Conservation (phyloP, 1,284 basidiomycete species). For the Lentinula novae-zelandiae region DNA sequence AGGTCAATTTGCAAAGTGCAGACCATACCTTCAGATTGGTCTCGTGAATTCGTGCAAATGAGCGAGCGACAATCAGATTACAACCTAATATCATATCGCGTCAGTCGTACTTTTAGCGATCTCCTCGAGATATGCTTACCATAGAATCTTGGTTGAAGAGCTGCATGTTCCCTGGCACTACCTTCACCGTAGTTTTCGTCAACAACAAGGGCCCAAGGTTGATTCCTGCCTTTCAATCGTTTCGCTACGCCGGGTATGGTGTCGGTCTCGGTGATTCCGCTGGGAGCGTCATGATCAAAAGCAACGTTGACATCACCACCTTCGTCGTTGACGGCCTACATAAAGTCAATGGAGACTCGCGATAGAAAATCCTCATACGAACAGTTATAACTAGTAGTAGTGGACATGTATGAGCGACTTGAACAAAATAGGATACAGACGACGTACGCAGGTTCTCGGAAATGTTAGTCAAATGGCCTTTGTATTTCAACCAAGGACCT, state of each 20-base stretch:
- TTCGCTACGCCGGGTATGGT: conserved; percentile 91
- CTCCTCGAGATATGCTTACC: conserved; percentile 40
- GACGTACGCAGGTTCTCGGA: conserved; percentile 89
- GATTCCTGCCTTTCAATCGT: conserved; percentile 73
- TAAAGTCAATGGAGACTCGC: neutral
- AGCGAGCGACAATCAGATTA: conserved; percentile 80
- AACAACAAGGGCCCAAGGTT: conserved; percentile 94
- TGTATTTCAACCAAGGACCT: conserved; percentile 99
- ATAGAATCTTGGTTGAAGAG: conserved; percentile 95
- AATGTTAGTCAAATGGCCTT: conserved; percentile 93
- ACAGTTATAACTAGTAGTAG: conserved; percentile 37
- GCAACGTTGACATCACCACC: conserved; percentile 88
- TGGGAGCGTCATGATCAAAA: conserved; percentile 62
- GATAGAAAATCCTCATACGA: conserved; percentile 20
- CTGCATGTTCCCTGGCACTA: conserved; percentile 96
- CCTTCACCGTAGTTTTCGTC: conserved; percentile 99
- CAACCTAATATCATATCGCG: conserved; percentile 50
- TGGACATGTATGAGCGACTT: neutral
- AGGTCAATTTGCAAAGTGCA: neutral
- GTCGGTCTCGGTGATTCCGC: conserved; percentile 52
- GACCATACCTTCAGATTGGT: conserved; percentile 85
- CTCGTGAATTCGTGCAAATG: conserved; percentile 98
- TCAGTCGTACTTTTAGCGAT: neutral
- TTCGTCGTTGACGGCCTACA: conserved; percentile 86
- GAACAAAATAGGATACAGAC: neutral